These are phyloP conservation scores for Candida dendrica DNA, from an alignment of 805 yeast species.

Conservation along the genomic window DNA sequence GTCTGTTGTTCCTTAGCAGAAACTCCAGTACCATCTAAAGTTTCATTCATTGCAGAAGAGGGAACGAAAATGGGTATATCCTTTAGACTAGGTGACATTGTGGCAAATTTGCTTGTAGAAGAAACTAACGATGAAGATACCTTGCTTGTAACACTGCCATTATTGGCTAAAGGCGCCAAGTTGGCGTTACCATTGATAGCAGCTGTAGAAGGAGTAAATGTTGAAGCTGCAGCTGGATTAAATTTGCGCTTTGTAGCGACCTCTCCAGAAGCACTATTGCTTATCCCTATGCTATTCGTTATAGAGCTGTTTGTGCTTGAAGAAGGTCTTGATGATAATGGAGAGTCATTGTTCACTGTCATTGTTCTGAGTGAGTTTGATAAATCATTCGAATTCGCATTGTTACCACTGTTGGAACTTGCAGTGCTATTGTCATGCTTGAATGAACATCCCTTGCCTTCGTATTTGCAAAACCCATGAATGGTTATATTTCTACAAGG, in stretches of 20 bases:
- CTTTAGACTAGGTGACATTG: slow-evolving; percentile 31
- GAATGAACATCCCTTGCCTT: slow-evolving; percentile 81
- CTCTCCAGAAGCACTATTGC: too few species aligned
- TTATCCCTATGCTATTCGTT: background rate
- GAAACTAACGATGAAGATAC: too few species aligned
- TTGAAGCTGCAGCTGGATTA: slow-evolving; percentile 46
- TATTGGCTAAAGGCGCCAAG: background rate
- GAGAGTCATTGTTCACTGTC: background rate
- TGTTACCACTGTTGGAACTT: background rate
- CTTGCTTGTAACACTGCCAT: background rate
- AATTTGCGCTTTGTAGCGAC: slow-evolving; percentile 36
- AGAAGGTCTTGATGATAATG: background rate
- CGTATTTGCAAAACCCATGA: slow-evolving; percentile 84
- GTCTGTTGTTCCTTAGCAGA: too few species aligned
- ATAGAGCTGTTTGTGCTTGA: background rate
- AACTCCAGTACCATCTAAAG: too few species aligned
- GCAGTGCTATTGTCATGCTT: slow-evolving; percentile 45
- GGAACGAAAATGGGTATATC: slow-evolving; percentile 25
- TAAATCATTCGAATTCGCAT: background rate
- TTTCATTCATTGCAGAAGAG: slow-evolving; percentile 1
- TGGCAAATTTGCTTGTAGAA: slow-evolving; percentile 23
- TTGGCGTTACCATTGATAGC: slow-evolving; percentile 1
- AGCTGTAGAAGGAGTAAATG: slow-evolving; percentile 39
- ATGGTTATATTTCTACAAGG: slow-evolving; percentile 80
- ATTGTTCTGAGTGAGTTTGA: background rate